Conservation (phyloP, 768 basidiomycete species). For the Tylopilus cervinicoccineus region DNA sequence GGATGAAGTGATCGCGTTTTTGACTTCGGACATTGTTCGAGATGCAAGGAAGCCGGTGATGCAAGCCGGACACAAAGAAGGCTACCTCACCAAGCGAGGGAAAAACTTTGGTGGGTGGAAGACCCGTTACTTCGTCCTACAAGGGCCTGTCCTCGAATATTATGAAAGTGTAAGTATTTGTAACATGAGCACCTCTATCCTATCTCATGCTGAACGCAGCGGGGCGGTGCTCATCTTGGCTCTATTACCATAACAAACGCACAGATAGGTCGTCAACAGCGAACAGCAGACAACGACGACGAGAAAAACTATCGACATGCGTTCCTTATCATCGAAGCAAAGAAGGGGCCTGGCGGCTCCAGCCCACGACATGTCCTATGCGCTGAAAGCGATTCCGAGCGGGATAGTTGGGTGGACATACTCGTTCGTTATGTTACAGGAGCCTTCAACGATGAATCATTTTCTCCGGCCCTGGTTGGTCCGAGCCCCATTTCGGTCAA, state of each 20-base stretch:
- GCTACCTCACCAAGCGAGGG: constrained; percentile 92
- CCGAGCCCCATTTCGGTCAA: constrained; percentile 24
- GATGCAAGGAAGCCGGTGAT: constrained; percentile 72
- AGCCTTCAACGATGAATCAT: constrained; percentile 68
- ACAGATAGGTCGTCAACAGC: constrained; percentile 94
- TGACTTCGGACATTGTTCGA: constrained; percentile 84
- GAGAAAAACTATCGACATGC: constrained; percentile 96
- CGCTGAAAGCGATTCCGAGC: constrained; percentile 90
- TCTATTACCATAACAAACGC: constrained; percentile 89
- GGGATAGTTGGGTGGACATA: constrained; percentile 93
- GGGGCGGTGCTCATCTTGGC: constrained; percentile 88
- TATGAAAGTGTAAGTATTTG: constrained; percentile 83
- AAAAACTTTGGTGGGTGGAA: constrained; percentile 99
- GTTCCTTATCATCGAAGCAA: constrained; percentile 92
- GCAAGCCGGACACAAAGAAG: constrained; percentile 86
- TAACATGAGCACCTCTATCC: constrained; percentile 4
- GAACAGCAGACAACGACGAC: constrained; percentile 58
- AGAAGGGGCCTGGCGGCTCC: constrained; percentile 63
- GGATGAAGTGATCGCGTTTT: constrained; percentile 86
- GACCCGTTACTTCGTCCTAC: constrained; percentile 90
- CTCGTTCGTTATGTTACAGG: constrained; percentile 87
- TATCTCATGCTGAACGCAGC: constrained; percentile 40
- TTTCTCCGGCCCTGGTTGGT: constrained; percentile 39
- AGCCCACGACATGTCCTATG: constrained; percentile 89
- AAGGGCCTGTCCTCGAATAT: constrained; percentile 88